These are phyloP conservation scores for Wickerhamia fluorescens DNA, from an alignment of 805 yeast species.

Conservation along the genomic window DNA sequence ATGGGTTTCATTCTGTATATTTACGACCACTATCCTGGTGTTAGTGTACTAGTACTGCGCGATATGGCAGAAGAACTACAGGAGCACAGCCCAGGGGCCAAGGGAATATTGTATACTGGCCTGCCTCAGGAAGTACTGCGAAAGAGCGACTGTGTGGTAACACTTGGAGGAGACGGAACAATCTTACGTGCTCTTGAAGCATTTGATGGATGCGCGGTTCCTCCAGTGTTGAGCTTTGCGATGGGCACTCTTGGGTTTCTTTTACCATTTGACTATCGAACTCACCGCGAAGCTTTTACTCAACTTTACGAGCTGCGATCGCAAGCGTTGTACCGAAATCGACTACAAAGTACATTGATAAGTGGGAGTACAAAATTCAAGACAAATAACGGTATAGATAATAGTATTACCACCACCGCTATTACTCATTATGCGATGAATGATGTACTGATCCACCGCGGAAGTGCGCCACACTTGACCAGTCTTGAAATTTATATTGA, in stretches of 20 bases:
- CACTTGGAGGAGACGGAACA: slow-evolving; percentile 97
- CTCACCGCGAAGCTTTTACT: slow-evolving; percentile 52
- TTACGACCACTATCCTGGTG: slow-evolving; percentile 54
- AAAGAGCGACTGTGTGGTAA: slow-evolving; percentile 74
- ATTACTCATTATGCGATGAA: slow-evolving; percentile 68
- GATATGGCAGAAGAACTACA: slow-evolving; percentile 67
- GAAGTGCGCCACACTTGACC: slow-evolving; percentile 79
- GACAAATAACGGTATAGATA: no score
- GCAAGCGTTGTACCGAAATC: slow-evolving; percentile 64
- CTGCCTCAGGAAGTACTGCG: slow-evolving; percentile 45
- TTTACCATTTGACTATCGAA: slow-evolving; percentile 75
- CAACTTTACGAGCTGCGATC: slow-evolving; percentile 63
- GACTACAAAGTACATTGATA: slow-evolving; percentile 64
- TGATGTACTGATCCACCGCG: slow-evolving; percentile 83
- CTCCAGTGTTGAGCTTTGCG: slow-evolving; percentile 85
- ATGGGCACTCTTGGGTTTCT: slow-evolving; percentile 88
- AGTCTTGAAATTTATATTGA: slow-evolving; percentile 80
- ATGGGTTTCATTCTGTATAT: slow-evolving; percentile 56
- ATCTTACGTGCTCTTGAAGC: slow-evolving; percentile 75
- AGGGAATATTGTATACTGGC: slow-evolving; percentile 58
- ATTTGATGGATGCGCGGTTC: slow-evolving; percentile 67
- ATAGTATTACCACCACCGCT: slow-evolving; percentile 6
- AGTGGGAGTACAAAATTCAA: slow-evolving; percentile 5
- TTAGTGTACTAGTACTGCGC: slow-evolving; percentile 71
- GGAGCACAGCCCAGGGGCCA: slow-evolving; percentile 5